These are phyloP conservation scores for Tetrapisispora arboricola DNA, from an alignment of 805 yeast species.

Conservation along the genomic window DNA sequence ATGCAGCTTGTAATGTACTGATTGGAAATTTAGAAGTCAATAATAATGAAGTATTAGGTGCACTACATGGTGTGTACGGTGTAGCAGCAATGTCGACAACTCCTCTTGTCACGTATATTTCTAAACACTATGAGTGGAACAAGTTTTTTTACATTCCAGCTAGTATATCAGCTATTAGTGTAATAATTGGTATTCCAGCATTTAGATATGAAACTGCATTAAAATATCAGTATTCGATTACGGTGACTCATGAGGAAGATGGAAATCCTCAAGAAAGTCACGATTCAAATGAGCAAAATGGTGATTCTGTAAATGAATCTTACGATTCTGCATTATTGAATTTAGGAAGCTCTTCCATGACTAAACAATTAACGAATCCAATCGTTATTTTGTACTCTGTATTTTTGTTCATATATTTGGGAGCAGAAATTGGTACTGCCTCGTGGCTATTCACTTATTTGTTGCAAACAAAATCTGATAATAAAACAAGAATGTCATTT, in stretches of 20 bases:
- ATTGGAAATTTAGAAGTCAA: slow-evolving; percentile 31
- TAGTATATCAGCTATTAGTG: slow-evolving; percentile 30
- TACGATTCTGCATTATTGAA: neutral
- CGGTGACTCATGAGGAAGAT: neutral
- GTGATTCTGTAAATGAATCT: slow-evolving; percentile 4
- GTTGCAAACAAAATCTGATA: slow-evolving; percentile 42
- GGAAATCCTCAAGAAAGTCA: slow-evolving; percentile 3
- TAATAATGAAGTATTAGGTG: slow-evolving; percentile 49
- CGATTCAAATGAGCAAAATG: neutral
- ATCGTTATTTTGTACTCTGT: slow-evolving; percentile 40
- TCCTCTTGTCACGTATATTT: slow-evolving; percentile 42
- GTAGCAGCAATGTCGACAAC: slow-evolving; percentile 65
- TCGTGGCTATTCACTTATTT: slow-evolving; percentile 64
- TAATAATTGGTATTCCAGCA: slow-evolving; percentile 29
- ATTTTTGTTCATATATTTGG: slow-evolving; percentile 53
- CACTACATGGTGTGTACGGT: slow-evolving; percentile 62
- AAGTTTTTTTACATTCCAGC: slow-evolving; percentile 26
- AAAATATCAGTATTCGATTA: slow-evolving; percentile 25
- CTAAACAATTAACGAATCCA: slow-evolving; percentile 21
- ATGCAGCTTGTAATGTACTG: slow-evolving; percentile 26
- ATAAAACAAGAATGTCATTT: slow-evolving; percentile 41
- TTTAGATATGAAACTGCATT: slow-evolving; percentile 37
- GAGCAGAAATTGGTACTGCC: slow-evolving; percentile 58
- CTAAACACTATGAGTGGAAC: slow-evolving; percentile 24
- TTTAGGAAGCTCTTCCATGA: neutral